A percentile compares a stretch with the other conserved stretches of the same genome.
Evolutionary conservation across 202 grass and related monocot species (phyloP).

Genomic region (Setaria italica): DNA sequence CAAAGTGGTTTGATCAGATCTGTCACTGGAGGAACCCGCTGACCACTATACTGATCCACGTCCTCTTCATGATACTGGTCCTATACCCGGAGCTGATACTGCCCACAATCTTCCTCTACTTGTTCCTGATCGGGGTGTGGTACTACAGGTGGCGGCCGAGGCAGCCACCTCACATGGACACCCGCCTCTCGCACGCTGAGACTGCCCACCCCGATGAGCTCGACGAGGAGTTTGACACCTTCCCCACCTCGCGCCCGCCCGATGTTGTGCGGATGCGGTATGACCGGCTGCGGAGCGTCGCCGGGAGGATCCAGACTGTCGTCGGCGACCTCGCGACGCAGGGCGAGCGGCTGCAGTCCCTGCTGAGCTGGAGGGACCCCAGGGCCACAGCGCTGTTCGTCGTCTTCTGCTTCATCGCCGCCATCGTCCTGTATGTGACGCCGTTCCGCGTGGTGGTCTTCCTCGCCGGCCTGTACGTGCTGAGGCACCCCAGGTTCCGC

Average conservation of each 20-base stretch:
- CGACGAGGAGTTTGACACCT: not conserved
- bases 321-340: slow-evolving; percentile 72
- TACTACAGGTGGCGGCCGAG: slow-evolving; percentile 3
- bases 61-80: not conserved
- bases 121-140: not conserved
- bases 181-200: not conserved
- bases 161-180: not conserved
- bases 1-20: not conserved
- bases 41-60: not conserved
- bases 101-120: slow-evolving; percentile 7
- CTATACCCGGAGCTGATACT: not conserved
- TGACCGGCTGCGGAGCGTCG: slow-evolving; percentile 79
- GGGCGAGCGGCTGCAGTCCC: slow-evolving; percentile 66
- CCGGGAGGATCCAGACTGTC: slow-evolving; percentile 72
- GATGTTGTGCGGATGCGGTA: slow-evolving; percentile 51
- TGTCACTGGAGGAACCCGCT: slow-evolving; percentile 3
- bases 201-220: not conserved
- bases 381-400: not conserved
- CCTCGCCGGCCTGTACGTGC: not conserved
- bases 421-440: not conserved
- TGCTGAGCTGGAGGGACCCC: slow-evolving; percentile 42
- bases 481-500: slow-evolving; percentile 2
- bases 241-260: not conserved
- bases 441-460: not conserved
- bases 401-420: not conserved